Evolutionary conservation across 2,329 filamentous ascomycete species (phyloP), one percentile per base, ranked within the genome.

Genomic region (Colletotrichum paranaense): DNA sequence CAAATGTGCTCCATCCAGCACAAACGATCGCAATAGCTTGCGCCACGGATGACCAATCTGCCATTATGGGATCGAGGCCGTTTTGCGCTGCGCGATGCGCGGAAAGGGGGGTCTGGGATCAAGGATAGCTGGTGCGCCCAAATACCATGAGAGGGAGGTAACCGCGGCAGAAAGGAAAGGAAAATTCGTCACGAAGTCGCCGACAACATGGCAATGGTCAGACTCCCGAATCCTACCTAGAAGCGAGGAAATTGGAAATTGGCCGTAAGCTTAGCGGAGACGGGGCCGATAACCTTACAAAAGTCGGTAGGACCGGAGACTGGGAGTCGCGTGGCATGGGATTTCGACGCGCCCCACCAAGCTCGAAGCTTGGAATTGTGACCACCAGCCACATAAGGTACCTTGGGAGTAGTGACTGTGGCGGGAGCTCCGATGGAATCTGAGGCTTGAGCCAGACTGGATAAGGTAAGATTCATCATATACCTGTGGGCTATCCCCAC

Each of bases 1-100:
- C 84, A 42, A 86, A 77, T 65, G 81, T 79, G 77, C 85, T 87
- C 89, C 91, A 92, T 74, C 85, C 77, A 52, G 90, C 82, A 75
- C 85, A 89, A 62, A 84, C 80, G 67, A 82, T 81, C 75, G 89
- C 89, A 62, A 87, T 75, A 55, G 77, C 78, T 73, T 86, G 81
- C 62, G 81, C 59, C 46, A 77, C 73, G 49, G 75, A 64, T 19
- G 77, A 74, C 77, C 78, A 78, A 28, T 64, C 59, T 55, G 66
- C 24, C 56, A 74, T 75, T 22, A 28, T 52, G 7, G 19, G 19
- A 22, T 49, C 42, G 42, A 49, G 8, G 8, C 42, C 19, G 19
- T 11, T n/a, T n/a, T 67, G 38, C 59, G 22, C 65, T 30, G 42
- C 22, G 22, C 62, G 32, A 14, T 30, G 42, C 22, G 22, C 62